These are phyloP conservation scores for Quercus phellos DNA, from an alignment of 331 rosid species.

Conservation along the genomic window DNA sequence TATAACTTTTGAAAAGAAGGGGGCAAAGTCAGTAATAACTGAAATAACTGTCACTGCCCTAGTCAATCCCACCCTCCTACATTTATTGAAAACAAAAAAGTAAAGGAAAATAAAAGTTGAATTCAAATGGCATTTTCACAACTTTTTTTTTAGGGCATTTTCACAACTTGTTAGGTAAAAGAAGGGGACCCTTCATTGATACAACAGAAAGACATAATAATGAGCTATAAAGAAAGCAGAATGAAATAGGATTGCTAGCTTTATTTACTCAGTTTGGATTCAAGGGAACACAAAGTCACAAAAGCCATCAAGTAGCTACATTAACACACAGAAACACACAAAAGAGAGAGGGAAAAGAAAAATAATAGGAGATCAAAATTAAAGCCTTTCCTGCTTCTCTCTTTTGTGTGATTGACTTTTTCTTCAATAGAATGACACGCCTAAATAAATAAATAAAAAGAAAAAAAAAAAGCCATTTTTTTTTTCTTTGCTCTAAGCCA, in stretches of 20 bases:
- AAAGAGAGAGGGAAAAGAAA: slow-evolving; percentile 1
- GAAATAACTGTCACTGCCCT: slow-evolving; percentile 18
- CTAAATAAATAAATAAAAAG: neutral
- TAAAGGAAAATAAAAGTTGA: neutral
- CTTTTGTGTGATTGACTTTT: slow-evolving; percentile 13
- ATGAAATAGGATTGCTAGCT: neutral
- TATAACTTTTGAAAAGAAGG: slow-evolving; percentile 5
- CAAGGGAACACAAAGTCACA: slow-evolving; percentile 43
- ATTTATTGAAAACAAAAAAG: neutral
- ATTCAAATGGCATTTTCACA: slow-evolving; percentile 12
- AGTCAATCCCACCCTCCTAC: neutral
- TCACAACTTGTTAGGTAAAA: slow-evolving; percentile 19
- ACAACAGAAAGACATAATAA: slow-evolving; percentile 29
- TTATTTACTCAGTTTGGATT: slow-evolving; percentile 13
- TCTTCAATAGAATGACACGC: neutral
- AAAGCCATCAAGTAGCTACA: slow-evolving; percentile 28
- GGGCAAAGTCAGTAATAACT: neutral
- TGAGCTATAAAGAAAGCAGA: slow-evolving; percentile 16
- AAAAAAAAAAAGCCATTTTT: neutral
- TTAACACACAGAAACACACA: slow-evolving; percentile 27
- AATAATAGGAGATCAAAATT: neutral
- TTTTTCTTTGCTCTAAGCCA: slow-evolving; percentile 22
- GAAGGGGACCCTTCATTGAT: slow-evolving; percentile 25
- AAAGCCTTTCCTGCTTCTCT: slow-evolving; percentile 11
- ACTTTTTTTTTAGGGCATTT: slow-evolving; percentile 1